These are phyloP conservation scores for Termitomyces sp. DNA, from an alignment of 768 basidiomycete genomes.

Conservation along the genomic window DNA sequence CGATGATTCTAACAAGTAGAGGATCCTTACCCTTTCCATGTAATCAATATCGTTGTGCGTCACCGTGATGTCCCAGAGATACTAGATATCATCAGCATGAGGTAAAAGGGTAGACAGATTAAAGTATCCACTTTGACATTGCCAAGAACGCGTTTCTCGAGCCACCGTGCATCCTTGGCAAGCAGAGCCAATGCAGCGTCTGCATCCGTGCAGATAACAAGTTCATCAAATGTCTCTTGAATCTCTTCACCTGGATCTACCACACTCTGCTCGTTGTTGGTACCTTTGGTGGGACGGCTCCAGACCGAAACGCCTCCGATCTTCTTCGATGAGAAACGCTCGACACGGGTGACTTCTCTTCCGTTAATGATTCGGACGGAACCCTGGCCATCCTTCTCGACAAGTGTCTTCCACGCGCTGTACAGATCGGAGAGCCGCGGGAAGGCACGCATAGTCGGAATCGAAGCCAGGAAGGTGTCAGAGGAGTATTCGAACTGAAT, in stretches of 20 bases:
- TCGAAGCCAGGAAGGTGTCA: slow-evolving; percentile 24
- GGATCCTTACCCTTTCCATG: slow-evolving; percentile 37
- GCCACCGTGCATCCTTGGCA: slow-evolving; percentile 22
- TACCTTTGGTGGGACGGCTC: slow-evolving; percentile 24
- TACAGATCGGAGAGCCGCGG: slow-evolving; percentile 24
- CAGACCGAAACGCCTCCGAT: slow-evolving; percentile 20
- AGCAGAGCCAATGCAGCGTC: slow-evolving; percentile 22
- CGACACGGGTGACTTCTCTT: slow-evolving; percentile 24
- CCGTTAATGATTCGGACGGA: slow-evolving; percentile 20
- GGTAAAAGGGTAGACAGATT: background rate
- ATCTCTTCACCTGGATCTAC: slow-evolving; percentile 23
- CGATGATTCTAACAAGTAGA: background rate
- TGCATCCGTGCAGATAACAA: slow-evolving; percentile 25
- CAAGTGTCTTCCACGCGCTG: slow-evolving; percentile 20
- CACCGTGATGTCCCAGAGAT: slow-evolving; percentile 44
- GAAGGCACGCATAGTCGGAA: slow-evolving; percentile 27
- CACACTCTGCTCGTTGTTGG: slow-evolving; percentile 23
- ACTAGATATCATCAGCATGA: slow-evolving; percentile 13
- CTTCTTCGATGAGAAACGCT: slow-evolving; percentile 16
- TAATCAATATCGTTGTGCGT: slow-evolving; percentile 45
- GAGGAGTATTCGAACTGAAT: slow-evolving; percentile 28
- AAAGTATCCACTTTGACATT: slow-evolving; percentile 22
- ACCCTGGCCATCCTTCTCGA: slow-evolving; percentile 22
- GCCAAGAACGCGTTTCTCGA: slow-evolving; percentile 26
- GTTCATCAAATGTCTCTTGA: slow-evolving; percentile 21